Conservation (phyloP, 352 stramenopile species). For the Pythium coloratum region DNA sequence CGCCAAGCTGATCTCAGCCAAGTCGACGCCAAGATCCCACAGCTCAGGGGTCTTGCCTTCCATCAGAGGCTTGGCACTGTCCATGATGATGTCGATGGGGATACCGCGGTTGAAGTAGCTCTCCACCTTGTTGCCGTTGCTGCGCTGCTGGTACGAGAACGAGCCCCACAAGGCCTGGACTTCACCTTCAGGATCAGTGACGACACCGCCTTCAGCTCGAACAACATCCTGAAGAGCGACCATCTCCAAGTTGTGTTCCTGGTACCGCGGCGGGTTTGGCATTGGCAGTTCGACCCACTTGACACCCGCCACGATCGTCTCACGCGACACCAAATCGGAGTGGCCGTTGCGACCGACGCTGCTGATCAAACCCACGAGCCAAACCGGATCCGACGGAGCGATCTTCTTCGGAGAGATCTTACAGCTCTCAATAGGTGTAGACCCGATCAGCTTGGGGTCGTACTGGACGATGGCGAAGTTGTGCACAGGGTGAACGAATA, state of each 20-base stretch:
- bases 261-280: slow-evolving; percentile 80
- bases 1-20: slow-evolving; percentile 87
- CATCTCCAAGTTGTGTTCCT: slow-evolving; percentile 90
- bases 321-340: slow-evolving; percentile 80
- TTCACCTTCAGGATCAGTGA: slow-evolving; percentile 64
- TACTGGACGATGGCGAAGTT: slow-evolving; percentile 94
- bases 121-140: slow-evolving; percentile 73
- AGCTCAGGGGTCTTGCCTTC: slow-evolving; percentile 67
- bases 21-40: slow-evolving; percentile 82
- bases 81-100: slow-evolving; percentile 87
- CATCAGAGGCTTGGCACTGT: slow-evolving; percentile 76
- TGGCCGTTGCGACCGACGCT: slow-evolving; percentile 75
- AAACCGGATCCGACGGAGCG: slow-evolving; percentile 74
- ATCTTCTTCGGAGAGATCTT: slow-evolving; percentile 61
- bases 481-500: slow-evolving; percentile 93
- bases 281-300: slow-evolving; percentile 86
- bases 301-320: slow-evolving; percentile 84
- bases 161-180: slow-evolving; percentile 87
- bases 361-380: slow-evolving; percentile 85
- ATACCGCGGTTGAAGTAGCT: slow-evolving; percentile 88
- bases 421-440: slow-evolving; percentile 79
- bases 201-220: slow-evolving; percentile 75
- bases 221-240: slow-evolving; percentile 83
- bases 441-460: slow-evolving; percentile 85
- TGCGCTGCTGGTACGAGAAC: slow-evolving; percentile 86